phyloP scores from a whole-genome alignment of 164 flowering plant species.

The Annona squamosa region DNA sequence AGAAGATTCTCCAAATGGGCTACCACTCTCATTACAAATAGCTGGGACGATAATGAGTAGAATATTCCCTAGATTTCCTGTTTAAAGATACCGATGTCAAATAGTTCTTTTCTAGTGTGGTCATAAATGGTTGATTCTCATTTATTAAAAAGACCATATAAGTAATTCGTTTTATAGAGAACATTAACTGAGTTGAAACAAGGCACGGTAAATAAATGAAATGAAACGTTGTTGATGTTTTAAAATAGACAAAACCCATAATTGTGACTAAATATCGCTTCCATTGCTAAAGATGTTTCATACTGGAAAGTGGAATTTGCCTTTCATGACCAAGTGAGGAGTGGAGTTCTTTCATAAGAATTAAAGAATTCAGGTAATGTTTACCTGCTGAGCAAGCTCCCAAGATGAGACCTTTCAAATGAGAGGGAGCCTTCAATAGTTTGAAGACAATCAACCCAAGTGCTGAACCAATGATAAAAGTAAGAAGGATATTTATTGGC shows the following conservation, averaged over 20 bases:
- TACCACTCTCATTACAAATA: slow-evolving; percentile 62
- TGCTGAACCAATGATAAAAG: slow-evolving; percentile 58
- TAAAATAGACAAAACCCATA: too few species aligned
- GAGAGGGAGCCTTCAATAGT: slow-evolving; percentile 53
- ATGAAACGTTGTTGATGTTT: too few species aligned
- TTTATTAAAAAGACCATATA: neutral
- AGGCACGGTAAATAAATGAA: too few species aligned
- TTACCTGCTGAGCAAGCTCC: slow-evolving; percentile 82
- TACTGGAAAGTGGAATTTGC: neutral
- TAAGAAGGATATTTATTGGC: slow-evolving; percentile 71
- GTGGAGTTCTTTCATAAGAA: neutral
- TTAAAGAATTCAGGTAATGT: neutral
- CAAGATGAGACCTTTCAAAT: slow-evolving; percentile 60
- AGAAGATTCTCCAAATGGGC: slow-evolving; percentile 68
- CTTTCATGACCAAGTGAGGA: neutral
- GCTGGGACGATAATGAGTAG: slow-evolving; percentile 74
- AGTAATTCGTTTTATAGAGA: neutral
- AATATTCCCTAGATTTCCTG: slow-evolving; percentile 83
- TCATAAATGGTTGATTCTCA: neutral
- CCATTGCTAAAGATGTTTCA: neutral
- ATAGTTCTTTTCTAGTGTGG: too few species aligned
- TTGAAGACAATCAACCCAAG: slow-evolving; percentile 61
- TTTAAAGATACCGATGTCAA: neutral
- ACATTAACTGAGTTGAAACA: too few species aligned
- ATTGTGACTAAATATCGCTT: too few species aligned